Base-by-base conservation (phyloP, 2,329 filamentous ascomycete species). In the Colletotrichum kahawae region DNA sequence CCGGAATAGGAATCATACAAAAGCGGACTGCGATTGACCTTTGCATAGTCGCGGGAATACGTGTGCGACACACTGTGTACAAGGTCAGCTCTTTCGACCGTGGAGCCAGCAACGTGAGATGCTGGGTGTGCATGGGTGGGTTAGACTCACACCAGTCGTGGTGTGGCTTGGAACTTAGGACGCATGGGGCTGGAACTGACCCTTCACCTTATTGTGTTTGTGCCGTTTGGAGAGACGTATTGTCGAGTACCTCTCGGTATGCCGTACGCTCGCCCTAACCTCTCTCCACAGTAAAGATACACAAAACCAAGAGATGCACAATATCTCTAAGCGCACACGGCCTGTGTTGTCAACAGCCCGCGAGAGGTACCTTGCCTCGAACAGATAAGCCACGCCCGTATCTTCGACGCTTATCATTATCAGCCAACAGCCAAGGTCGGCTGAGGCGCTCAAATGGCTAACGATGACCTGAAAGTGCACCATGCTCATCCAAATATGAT, bases 41-140 rank as follows among this genome's bases (percentile, higher is more conserved):
- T n/a, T 21, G 36, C 21, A 21, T 27, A 27, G 21, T 43, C 24
- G 36, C n/a, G 7, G 14, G 21, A 16, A 14, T 10, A 14, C 4
- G 6, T 18, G 5, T 27, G 48, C 18, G 48, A 38, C 48, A 51
- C 71, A 74, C 71, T 74, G 71, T 74, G 48, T 74, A 71, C 67
- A 74, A 38, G 14, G 24, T 29, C 16, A 63, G 36, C 51, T 14
- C 18, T 56, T 34, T 66, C 10, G 43, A 48, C 62, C 34, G 60
- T 66, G 60, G 59, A 29, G 18, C n/a, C 36, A 54, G 38, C 63
- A 43, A 60, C 64, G 43, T 36, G 48, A 67, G 24, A 27, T n/a
- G 59, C 24, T 24, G 27, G 54, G 54, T 18, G n/a, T 38, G 60
- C 24, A 21, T 6, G 13, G 33, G 14, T 2, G 13, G 5, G 21